Evolutionary conservation across 2,329 filamentous ascomycete genomes (phyloP), one percentile per base, ranked within the genome.

Genomic region (Colletotrichum sp.): DNA sequence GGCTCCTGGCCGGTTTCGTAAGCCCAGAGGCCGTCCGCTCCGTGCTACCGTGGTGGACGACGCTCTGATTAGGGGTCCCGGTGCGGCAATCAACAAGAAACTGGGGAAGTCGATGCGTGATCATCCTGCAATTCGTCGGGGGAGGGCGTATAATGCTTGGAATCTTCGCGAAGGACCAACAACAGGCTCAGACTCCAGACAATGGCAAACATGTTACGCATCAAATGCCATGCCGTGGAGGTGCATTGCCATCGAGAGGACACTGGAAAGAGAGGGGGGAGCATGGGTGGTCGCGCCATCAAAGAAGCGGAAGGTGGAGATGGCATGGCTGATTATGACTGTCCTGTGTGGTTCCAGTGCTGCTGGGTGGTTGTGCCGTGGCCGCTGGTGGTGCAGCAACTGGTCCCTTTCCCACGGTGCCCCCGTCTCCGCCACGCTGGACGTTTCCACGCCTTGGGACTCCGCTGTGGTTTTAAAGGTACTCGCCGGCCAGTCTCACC

Each of bases 381-480:
- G 66, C 30, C 16, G 55, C 60, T 36, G 49, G 49, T 36, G 24
- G 55, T 21, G 44, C 44, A 52, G 44, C 44, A 52, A 52, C 44
- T 52, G 44, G 44, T 52, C 44, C 44, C 44, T 2, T 52, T 52
- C 44, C 44, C 44, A 52, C 18, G 44, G 44, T 52, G 18, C 28
- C 36, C 60, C 36, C 72, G 55, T 72, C 69, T 72, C 73, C 73
- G 73, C 73, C 69, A 68, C 69, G 44, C 73, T 64, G 72, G 73
- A 64, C 26, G 21, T 68, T 76, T 76, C 73, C 69, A 76, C 63
- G 28, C 49, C 57, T 62, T 59, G 10, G 36, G 28, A 62, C 34
- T 68, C 8, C 60, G 49, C 32, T 36, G 28, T 68, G 44, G 64
- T 73, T 68, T 74, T 73, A 68, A 68, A 68, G 66, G 66, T 74